Base-by-base conservation (phyloP, 306 rosid genomes). In the Rosa persica region DNA sequence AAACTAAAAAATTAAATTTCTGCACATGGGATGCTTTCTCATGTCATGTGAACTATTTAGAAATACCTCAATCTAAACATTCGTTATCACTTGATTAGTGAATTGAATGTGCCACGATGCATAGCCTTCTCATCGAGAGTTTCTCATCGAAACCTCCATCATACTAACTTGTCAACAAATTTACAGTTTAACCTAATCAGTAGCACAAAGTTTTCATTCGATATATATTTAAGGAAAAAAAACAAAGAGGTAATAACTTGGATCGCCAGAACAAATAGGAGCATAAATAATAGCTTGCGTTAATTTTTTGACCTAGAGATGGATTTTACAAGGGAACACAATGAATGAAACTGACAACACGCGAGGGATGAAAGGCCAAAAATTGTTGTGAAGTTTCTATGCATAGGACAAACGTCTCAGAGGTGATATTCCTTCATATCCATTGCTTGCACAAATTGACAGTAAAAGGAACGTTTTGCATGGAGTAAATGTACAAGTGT, bases 321-420 rank as follows among this genome's bases (percentile, higher is more conserved):
- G 66, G 66, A 25, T 30, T 62, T 61, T 15, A 30, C 40, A 62
- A 66, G 30, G 30, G 36, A 58, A 5, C 6, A 42, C 16, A 23
- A 15, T 4, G 49, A 54, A 8, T 54, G 8, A 57, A 74, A 16
- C 8, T 49, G 61, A 58, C 65, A 25, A 74, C 55, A 74, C 57
- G 39, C 43, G 70, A 60, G 70, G 65, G 17, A 17, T 44, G 70
- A 43, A 22, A 49, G 25, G 57, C 57, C 70, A 74, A 60, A 58
- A 40, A 42, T 40, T 39, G 27, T 74, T 58, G 52, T 13, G 27
- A 6, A 20, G 38, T 52, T 12, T 19, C 12, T 25, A 54, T 20
- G 39, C 54, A 1, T 22, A 22, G 42, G 55, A 58, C 43, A 74
- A 74, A 74, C 42, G 12, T 19, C 47, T 17, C 19, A 66, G 70